A percentile compares a stretch with the other conserved stretches of the same genome.
Evolutionary conservation across 306 rosid genomes (phyloP).

Genomic region (Crotalaria pallida): DNA sequence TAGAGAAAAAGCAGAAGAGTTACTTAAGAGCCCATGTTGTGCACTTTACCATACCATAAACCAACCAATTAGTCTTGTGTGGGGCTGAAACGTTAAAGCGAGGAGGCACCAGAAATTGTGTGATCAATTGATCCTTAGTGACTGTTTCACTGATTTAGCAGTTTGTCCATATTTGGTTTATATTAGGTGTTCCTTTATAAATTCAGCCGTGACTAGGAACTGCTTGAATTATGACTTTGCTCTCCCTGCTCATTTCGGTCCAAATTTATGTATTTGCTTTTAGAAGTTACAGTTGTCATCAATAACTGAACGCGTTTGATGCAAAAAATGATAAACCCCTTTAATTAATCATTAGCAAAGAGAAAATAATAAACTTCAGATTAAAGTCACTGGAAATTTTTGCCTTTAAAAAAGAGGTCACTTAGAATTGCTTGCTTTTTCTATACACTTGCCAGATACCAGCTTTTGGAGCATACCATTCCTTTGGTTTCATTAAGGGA

Average conservation of each 20-base stretch:
- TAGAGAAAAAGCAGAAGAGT: neutral
- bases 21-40: neutral
- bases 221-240: neutral
- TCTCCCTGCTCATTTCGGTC: neutral
- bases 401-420: no score
- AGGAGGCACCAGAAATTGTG: neutral
- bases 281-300: neutral
- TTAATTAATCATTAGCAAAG: neutral
- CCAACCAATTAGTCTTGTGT: neutral
- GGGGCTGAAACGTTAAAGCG: neutral
- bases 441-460: conserved; percentile 65
- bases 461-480: conserved; percentile 77
- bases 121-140: neutral
- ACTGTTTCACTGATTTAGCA: neutral
- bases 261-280: neutral
- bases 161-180: neutral
- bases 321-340: neutral
- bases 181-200: neutral
- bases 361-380: neutral
- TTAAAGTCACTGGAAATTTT: neutral
- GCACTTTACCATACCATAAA: neutral
- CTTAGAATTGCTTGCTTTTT: conserved; percentile 14
- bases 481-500: conserved; percentile 69
- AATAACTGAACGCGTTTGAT: neutral
- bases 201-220: neutral